Base-by-base conservation (phyloP, 148 eudicot species). In the Polygonum aviculare region DNA sequence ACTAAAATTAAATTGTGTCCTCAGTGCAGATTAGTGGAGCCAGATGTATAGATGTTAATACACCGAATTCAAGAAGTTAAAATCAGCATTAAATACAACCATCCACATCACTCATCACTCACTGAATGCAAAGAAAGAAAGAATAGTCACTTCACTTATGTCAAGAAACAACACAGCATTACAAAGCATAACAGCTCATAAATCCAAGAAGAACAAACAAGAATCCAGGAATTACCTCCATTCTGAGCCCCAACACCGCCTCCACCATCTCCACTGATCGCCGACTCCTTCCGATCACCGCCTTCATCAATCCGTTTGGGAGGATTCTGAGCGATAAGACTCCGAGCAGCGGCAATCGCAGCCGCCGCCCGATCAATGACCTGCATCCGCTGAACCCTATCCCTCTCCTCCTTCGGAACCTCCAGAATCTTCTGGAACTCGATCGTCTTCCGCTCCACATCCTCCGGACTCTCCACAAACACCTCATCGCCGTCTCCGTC, bases 281-380 rank as follows among this genome's bases (percentile, higher is more conserved):
- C 49, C 54, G 40, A 48, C 39, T 9, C 12, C 36, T 38, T 71
- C 22, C 41, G 16, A 14, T 41, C 79, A 22, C 47, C 76, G 4
- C 44, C 54, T 48, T 3, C 59, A 15, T 47, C 69, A 52, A 48
- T 36, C 55, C 33, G 72, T n/a, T 12, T 71, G 22, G 73, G 38
- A 51, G 51, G 73, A 67, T 45, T 78, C 71, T 83, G 89, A 77
- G 86, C 76, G 9, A 94, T 74, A 71, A 94, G 57, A 14, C 93
- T 87, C 4, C 87, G 82, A 12, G 98, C 93, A 3, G 97, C 98
- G 0, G 97, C 90, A 35, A 94, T 88, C 6, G 97, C 98, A 2
- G 98, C 98, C 14, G 90, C 89, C 10, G 98, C 98, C 49, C 98
- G 88, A 85, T 94, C 98, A 82, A 94, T 86, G 14, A 94, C 90